Percentiles rank a stretch among this genome's conserved stretches.
Conservation (phyloP, 345 rosid species). For the Xanthoceras sorbifolium region DNA sequence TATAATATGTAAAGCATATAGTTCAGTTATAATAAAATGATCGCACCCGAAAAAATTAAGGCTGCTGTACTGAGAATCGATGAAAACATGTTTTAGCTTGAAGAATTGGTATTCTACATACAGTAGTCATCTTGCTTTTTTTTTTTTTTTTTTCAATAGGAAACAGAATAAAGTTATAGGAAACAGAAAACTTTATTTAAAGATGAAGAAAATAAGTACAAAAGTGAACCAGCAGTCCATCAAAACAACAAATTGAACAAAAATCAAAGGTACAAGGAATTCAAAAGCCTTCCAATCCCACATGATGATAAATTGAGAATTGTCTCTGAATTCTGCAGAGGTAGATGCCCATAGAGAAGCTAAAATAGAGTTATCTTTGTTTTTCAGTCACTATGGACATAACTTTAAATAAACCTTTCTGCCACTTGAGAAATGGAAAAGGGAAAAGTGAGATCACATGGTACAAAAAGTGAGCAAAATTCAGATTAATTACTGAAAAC, state of each 20-base stretch:
- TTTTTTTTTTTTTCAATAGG: too few species aligned
- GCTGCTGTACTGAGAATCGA: neutral
- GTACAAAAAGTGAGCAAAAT: neutral
- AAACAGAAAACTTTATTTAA: too few species aligned
- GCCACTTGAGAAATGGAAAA: neutral
- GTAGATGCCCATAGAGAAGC: too few species aligned
- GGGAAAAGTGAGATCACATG: neutral
- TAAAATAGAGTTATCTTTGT: neutral
- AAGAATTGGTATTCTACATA: neutral
- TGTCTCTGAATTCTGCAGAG: too few species aligned
- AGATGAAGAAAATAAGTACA: too few species aligned
- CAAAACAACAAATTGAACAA: too few species aligned
- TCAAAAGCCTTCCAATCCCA: too few species aligned
- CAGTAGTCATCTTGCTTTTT: neutral
- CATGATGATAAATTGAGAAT: too few species aligned
- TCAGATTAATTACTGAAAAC: neutral
- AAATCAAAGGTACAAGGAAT: too few species aligned
- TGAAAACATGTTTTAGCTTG: neutral
- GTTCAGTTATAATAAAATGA: neutral
- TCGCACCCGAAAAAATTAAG: neutral
- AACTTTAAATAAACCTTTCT: neutral
- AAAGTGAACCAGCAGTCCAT: too few species aligned
- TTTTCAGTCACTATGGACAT: neutral
- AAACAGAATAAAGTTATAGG: too few species aligned
- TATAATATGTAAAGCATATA: neutral